phyloP scores from a whole-genome alignment of 73 alveolate species.

The Paramecium bursaria region DNA sequence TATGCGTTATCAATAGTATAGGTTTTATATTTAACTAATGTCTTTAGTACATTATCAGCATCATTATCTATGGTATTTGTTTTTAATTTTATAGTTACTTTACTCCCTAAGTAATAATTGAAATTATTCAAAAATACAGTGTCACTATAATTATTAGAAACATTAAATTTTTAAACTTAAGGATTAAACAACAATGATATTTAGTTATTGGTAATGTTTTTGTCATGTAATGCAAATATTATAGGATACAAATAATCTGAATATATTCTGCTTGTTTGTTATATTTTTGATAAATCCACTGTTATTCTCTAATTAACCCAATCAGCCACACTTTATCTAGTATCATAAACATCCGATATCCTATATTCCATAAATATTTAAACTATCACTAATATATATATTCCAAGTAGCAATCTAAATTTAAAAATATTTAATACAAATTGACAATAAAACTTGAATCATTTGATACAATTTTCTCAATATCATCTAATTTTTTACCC shows the following conservation, averaged over 20 bases:
- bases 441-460: slow-evolving; percentile 14
- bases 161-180: not conserved
- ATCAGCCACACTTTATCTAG: slow-evolving; percentile 1
- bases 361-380: slow-evolving; percentile 29
- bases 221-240: slow-evolving; percentile 1
- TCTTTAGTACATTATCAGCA: slow-evolving; percentile 19
- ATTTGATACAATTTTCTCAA: slow-evolving; percentile 4
- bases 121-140: slow-evolving; percentile 4
- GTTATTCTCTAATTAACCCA: not conserved
- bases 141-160: not conserved
- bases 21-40: too few relatives aligned
- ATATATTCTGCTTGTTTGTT: not conserved
- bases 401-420: not conserved
- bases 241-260: not conserved
- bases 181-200: not conserved
- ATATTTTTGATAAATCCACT: not conserved
- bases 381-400: slow-evolving; percentile 11
- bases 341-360: slow-evolving; percentile 24
- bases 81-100: not conserved
- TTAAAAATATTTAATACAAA: not conserved
- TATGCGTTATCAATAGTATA: too few relatives aligned
- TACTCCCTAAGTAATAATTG: slow-evolving; percentile 27
- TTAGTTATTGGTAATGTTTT: not conserved
- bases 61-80: slow-evolving; percentile 1
- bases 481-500: slow-evolving; percentile 22